Conservation (phyloP, 2,329 filamentous ascomycete genomes). For the Cladosporium sp. region DNA sequence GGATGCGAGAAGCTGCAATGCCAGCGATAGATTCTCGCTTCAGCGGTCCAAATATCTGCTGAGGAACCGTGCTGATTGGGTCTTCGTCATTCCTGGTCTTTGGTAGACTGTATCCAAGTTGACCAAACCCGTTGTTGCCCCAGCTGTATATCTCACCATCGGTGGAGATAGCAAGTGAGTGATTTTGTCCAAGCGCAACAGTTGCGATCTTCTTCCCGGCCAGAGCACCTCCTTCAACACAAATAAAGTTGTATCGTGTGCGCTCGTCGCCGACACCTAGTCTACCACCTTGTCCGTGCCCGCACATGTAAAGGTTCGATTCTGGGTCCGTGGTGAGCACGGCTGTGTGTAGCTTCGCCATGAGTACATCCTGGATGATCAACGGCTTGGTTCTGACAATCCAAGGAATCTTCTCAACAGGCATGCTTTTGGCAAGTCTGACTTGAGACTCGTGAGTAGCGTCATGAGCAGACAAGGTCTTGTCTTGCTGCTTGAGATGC, state of each 20-base stretch:
- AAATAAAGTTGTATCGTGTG: slow-evolving; percentile 78
- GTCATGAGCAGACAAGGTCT: slow-evolving; percentile 35
- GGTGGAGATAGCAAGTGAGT: slow-evolving; percentile 78
- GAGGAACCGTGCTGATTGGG: slow-evolving; percentile 70
- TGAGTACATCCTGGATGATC: slow-evolving; percentile 70
- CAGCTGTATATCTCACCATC: slow-evolving; percentile 90
- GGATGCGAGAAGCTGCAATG: slow-evolving; percentile 79
- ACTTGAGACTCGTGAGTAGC: slow-evolving; percentile 18
- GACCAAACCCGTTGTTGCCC: slow-evolving; percentile 80
- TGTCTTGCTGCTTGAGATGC: slow-evolving; percentile 44
- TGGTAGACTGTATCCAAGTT: slow-evolving; percentile 78
- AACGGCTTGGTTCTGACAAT: slow-evolving; percentile 67
- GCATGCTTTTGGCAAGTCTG: slow-evolving; percentile 21
- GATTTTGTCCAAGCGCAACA: slow-evolving; percentile 86
- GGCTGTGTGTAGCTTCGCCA: slow-evolving; percentile 89
- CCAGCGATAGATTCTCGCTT: slow-evolving; percentile 80
- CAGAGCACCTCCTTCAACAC: slow-evolving; percentile 69
- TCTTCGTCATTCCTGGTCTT: slow-evolving; percentile 69
- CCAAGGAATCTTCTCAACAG: slow-evolving; percentile 58
- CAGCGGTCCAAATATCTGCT: slow-evolving; percentile 84
- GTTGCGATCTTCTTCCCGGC: slow-evolving; percentile 65
- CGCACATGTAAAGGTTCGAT: slow-evolving; percentile 87
- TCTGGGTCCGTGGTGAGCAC: slow-evolving; percentile 80
- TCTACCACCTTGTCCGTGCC: slow-evolving; percentile 82
- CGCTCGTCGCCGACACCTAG: slow-evolving; percentile 85